These are phyloP conservation scores for Wickerhamiella slavikovae DNA, from an alignment of 805 yeast species.

Conservation along the genomic window DNA sequence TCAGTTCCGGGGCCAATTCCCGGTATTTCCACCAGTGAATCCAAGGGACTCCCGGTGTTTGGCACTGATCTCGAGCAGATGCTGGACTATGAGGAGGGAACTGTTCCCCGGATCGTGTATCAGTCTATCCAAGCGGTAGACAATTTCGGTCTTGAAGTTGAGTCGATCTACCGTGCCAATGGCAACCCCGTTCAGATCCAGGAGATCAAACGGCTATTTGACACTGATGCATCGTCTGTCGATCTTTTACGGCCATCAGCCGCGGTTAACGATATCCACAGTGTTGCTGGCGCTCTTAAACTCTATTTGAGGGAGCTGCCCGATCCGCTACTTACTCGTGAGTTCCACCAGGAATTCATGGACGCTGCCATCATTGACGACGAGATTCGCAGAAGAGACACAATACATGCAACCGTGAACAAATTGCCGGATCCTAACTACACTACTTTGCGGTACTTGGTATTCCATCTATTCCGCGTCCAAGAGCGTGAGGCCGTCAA, in stretches of 20 bases:
- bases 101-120: slow-evolving; percentile 78
- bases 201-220: slow-evolving; percentile 45
- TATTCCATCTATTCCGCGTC: slow-evolving; percentile 69
- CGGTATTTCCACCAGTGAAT: neutral
- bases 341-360: slow-evolving; percentile 39
- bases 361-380: slow-evolving; percentile 52
- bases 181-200: slow-evolving; percentile 62
- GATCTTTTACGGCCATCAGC: slow-evolving; percentile 33
- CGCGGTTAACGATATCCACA: slow-evolving; percentile 59
- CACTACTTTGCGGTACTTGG: slow-evolving; percentile 66
- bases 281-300: slow-evolving; percentile 75
- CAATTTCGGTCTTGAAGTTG: slow-evolving; percentile 60
- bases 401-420: slow-evolving; percentile 68
- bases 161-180: slow-evolving; percentile 75
- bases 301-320: slow-evolving; percentile 70
- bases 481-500: slow-evolving; percentile 40
- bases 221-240: slow-evolving; percentile 36
- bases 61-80: slow-evolving; percentile 67
- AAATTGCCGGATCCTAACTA: slow-evolving; percentile 88
- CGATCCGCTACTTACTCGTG: slow-evolving; percentile 59
- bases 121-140: slow-evolving; percentile 79
- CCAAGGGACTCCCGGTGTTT: slow-evolving; percentile 31
- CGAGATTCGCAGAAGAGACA: slow-evolving; percentile 40
- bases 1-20: neutral
- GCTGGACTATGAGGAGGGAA: slow-evolving; percentile 66